Percentiles rank a stretch among this genome's conserved stretches.
These are phyloP conservation scores for Prunus salicina DNA, from an alignment of 306 rosid species.

Conservation along the genomic window DNA sequence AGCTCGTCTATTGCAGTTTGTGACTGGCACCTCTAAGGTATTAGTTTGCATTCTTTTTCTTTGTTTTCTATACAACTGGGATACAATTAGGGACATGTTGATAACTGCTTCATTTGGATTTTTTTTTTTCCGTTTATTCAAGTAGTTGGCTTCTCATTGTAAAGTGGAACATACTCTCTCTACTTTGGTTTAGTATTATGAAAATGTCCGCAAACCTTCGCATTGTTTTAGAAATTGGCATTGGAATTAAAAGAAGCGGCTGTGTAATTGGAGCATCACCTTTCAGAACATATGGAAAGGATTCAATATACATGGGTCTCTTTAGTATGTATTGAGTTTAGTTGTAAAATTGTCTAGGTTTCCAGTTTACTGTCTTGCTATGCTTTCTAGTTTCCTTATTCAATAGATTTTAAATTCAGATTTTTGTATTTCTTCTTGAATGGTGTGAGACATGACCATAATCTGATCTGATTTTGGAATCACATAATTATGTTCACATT, in stretches of 20 bases:
- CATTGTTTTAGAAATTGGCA: background rate
- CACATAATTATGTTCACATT: background rate
- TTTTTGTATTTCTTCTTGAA: background rate
- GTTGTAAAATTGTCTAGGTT: background rate
- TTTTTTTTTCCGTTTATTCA: too few species aligned
- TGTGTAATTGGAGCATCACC: background rate
- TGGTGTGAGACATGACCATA: background rate
- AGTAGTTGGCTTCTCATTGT: background rate
- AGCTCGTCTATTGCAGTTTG: conserved; percentile 97
- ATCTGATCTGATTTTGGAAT: background rate
- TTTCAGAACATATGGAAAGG: background rate
- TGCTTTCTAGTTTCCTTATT: background rate
- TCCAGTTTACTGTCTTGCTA: background rate
- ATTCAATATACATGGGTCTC: background rate
- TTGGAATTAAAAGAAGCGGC: background rate
- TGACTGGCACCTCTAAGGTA: conserved; percentile 99
- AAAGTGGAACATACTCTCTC: too few species aligned
- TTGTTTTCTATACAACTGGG: background rate
- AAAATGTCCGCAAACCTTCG: background rate
- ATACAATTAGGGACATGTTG: background rate
- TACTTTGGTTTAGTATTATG: background rate
- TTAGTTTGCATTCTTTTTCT: background rate
- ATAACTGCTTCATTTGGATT: background rate
- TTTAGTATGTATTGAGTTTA: background rate
- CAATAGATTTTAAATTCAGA: background rate